Evolutionary conservation across 495 filamentous ascomycete species (phyloP), one percentile per base, ranked within the genome.

Genomic region (Talaromyces liani): DNA sequence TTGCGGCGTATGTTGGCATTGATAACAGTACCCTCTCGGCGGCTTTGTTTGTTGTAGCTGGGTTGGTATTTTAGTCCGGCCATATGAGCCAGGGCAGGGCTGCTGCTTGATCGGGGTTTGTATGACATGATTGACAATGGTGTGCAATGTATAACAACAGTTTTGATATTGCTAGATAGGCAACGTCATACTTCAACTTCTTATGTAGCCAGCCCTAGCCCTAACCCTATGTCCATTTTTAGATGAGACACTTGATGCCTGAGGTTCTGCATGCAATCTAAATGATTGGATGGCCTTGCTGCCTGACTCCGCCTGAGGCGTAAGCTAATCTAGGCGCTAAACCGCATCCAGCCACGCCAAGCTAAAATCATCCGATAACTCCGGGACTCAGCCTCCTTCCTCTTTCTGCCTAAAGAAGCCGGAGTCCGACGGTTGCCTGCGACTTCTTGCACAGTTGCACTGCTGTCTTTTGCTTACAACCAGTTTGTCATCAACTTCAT

Each of bases 141-240:
- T 36, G 33, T 36, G 33, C 9, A 36, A 36, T 24, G 22, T 36
- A 36, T 36, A 12, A 36, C 33, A 12, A 36, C 33, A 9, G 8
- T 36, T 36, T 12, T 36, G 33, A 36, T n/a, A n/a, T n/a, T n/a
- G n/a, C n/a, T n/a, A n/a, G n/a, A n/a, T n/a, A n/a, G n/a, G n/a
- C n/a, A n/a, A n/a, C n/a, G n/a, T n/a, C n/a, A n/a, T n/a, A n/a
- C n/a, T n/a, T n/a, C 25, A 27, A 27, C 25, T 27, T 27, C 25
- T 29, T 34, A 34, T 36, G 33, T 12, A 33, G 22, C 33, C 33
- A 36, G 33, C 9, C 33, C 33, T 36, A 36, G 33, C 33, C 33
- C 33, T 36, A 36, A 12, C 33, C 33, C 33, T 36, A 36, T 36
- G 33, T 41, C 36, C 36, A 41, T 41, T 41, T 41, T 85, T 86